A percentile compares a stretch with the other conserved stretches of the same genome.
Conservation (phyloP, 192 early-diverging fungal genomes). For the Geosiphon pyriformis region DNA sequence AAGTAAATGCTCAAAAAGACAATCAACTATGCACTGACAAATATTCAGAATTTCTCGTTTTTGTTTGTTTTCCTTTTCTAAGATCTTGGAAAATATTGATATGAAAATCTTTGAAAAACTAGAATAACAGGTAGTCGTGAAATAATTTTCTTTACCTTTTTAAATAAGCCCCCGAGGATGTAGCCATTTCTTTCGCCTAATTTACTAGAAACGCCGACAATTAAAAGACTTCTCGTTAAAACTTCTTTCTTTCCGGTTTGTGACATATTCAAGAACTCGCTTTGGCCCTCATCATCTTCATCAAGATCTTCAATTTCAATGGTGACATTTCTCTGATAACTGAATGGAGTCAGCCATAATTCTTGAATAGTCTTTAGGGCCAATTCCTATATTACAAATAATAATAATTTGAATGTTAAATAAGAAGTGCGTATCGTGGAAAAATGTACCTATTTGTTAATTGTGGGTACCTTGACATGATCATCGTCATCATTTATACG, state of each 20-base stretch:
- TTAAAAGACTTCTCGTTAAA: slow-evolving; percentile 16
- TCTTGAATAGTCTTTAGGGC: slow-evolving; percentile 68
- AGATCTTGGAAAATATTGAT: slow-evolving; percentile 30
- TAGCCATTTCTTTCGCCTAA: slow-evolving; percentile 20
- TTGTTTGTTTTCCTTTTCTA: slow-evolving; percentile 42
- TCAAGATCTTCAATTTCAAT: slow-evolving; percentile 17
- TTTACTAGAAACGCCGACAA: slow-evolving; percentile 24
- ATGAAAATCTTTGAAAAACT: slow-evolving; percentile 34
- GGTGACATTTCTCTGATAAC: slow-evolving; percentile 18
- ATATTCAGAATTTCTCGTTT: slow-evolving; percentile 44
- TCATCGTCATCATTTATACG: slow-evolving; percentile 66
- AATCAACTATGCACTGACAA: slow-evolving; percentile 65
- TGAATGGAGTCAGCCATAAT: slow-evolving; percentile 60
- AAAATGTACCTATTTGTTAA: no score
- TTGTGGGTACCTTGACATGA: slow-evolving; percentile 17
- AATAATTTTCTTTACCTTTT: slow-evolving; percentile 25
- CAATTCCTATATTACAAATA: slow-evolving; percentile 45
- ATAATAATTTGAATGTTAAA: background rate
- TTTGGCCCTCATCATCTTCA: slow-evolving; percentile 31
- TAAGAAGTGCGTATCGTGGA: no score
- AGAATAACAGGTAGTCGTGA: slow-evolving; percentile 11
- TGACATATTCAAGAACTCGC: slow-evolving; percentile 22
- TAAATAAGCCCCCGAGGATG: slow-evolving; percentile 18
- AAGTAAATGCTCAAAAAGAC: slow-evolving; percentile 67
- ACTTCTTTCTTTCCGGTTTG: slow-evolving; percentile 18